Evolutionary conservation across 257 asterid species (phyloP), one percentile per base, ranked within the genome.

Genomic region (Penstemon newberryi): DNA sequence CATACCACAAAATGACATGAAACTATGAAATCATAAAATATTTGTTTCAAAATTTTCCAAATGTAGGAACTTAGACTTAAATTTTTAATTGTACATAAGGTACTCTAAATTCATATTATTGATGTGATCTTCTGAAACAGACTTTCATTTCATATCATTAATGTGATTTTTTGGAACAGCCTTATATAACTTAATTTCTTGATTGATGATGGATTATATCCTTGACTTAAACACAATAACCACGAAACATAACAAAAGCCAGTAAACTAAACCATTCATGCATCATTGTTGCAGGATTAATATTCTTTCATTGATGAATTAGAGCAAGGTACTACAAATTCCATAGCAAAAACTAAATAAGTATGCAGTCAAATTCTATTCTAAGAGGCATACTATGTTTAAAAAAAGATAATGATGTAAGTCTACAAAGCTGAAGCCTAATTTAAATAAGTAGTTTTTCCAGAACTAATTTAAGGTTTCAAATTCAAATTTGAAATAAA

Each of bases 31-130:
- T 37, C 10, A 19, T 25, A 55, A 67, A 15, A 12, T 47, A 33
- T 56, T 65, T 67, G 41, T 45, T 51, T 18, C 71, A 61, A 33
- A 68, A 57, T 63, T 38, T 53, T n/a, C 57, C 10, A 45, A 63
- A 70, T 56, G 46, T 57, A 57, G 73, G 60, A 42, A 43, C 39
- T 12, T 43, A 3, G 46, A n/a, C 60, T 68, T 10, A 65, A 62
- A 39, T 25, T 25, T 25, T 25, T 25, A 25, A 25, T 25, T 25
- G 33, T 25, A 25, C 33, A 25, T 25, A 25, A 25, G 33, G 33
- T 25, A 25, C 33, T 25, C 33, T 25, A 25, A 25, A 25, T 25
- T 25, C 33, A 25, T 25, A 1, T 25, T 2, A 25, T 3, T 7
- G 51, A 46, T 46, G 8, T 46, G 51, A 46, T 46, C 50, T 6